Evolutionary conservation across 148 eudicot genomes (phyloP), one percentile per base, ranked within the genome.

Genomic region (Diospyros lotus): DNA sequence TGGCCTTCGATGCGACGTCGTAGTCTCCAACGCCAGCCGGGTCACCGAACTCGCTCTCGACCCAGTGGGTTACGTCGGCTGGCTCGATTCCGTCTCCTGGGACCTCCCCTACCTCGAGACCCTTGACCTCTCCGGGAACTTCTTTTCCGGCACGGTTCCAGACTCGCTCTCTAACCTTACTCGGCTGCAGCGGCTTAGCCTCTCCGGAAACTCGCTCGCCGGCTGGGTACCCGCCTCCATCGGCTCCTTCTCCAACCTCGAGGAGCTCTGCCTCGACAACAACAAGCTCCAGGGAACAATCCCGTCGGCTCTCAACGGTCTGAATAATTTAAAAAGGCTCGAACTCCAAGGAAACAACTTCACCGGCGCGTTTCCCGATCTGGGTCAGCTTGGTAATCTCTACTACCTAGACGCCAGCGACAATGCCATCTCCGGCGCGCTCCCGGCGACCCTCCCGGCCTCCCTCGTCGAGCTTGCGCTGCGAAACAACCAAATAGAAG

Each of bases 111-210:
- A 71, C 69, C 82, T 89, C 43, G 77, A 83, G 9, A 76, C n/a
- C 15, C 80, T 89, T 0, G 93, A 89, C 66, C 58, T 89, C 10
- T 75, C 88, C 18, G 59, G 76, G 28, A 94, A 94, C 52, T 75
- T 71, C 75, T 89, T 95, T 75, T 53, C 82, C 13, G 98, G 98
- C 2, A 52, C 83, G 1, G 74, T 95, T 4, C 98, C 98, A 10
- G 85, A 65, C 14, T 87, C 98, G 5, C 45, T 95, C 5, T 80
- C 88, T 4, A 71, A 73, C 67, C 73, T 94, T 51, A 86, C 85
- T 50, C 87, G 87, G 46, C 78, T 91, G 4, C 77, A 45, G 1
- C 74, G 82, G 13, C 89, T 94, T 74, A 51, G 42, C 3, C 72
- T 94, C 0, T 92, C 97, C 0, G 71, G 53, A 2, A 95, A 92